A percentile compares a stretch with the other conserved stretches of the same genome.
phyloP scores from a whole-genome alignment of 2,329 filamentous ascomycete genomes.

The Nothophaeocryptopus gaeumannii region DNA sequence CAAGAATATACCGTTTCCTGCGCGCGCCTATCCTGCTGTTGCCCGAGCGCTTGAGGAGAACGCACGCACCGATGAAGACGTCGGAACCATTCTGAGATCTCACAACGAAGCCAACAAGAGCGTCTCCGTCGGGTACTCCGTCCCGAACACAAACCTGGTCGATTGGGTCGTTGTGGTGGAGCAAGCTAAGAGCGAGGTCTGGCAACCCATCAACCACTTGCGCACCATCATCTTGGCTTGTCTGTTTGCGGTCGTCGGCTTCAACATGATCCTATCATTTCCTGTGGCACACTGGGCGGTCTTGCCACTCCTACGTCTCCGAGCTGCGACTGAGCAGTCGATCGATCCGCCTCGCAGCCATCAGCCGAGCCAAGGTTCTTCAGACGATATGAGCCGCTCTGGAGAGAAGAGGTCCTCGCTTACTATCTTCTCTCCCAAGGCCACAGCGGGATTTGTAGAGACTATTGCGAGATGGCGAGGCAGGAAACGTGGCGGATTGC shows the following conservation, averaged over 20 bases:
- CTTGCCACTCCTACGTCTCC: constrained; percentile 72
- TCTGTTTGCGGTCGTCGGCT: constrained; percentile 74
- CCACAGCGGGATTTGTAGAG: constrained; percentile 33
- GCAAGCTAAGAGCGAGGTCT: constrained; percentile 70
- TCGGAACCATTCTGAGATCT: constrained; percentile 59
- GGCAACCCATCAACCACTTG: constrained; percentile 71
- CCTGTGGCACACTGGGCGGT: constrained; percentile 81
- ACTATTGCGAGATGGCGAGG: constrained; percentile 34
- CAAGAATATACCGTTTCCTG: constrained; percentile 55
- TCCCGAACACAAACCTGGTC: constrained; percentile 64
- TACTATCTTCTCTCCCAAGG: not conserved
- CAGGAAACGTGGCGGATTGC: constrained; percentile 21
- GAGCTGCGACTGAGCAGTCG: constrained; percentile 70
- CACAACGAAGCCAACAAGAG: constrained; percentile 65
- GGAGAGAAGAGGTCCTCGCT: not conserved
- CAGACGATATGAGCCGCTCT: constrained; percentile 1
- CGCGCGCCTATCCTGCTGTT: constrained; percentile 63
- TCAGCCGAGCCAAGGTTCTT: constrained; percentile 5
- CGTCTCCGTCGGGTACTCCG: constrained; percentile 79
- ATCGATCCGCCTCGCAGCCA: constrained; percentile 58
- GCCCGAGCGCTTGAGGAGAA: constrained; percentile 55
- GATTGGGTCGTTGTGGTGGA: constrained; percentile 84
- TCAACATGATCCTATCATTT: constrained; percentile 68
- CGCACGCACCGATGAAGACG: constrained; percentile 50
- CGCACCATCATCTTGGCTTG: constrained; percentile 77